Evolutionary conservation across 768 basidiomycete species (phyloP).

Genomic region (Leccinum longicurvipes): DNA sequence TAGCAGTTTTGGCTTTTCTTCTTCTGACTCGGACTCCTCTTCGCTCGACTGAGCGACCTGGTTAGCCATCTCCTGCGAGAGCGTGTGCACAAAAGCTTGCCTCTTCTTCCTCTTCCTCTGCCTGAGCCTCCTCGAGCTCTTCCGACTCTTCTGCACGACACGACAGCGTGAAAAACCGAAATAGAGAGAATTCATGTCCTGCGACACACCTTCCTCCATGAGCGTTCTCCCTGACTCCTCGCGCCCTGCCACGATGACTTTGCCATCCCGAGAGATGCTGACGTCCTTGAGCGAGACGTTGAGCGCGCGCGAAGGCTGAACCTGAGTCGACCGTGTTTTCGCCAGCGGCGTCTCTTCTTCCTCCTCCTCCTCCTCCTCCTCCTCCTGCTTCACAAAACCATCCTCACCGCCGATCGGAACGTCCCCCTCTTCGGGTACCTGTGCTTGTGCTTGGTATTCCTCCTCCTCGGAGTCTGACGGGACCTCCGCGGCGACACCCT

Average conservation of each 20-base stretch:
- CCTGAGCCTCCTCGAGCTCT: conserved; percentile 44
- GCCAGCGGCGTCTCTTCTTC: conserved; percentile 44
- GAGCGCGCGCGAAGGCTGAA: conserved; percentile 49
- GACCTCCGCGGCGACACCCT: conserved; percentile 56
- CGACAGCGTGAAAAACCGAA: conserved; percentile 1
- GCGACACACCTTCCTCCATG: conserved; percentile 47
- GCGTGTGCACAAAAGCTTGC: conserved; percentile 31
- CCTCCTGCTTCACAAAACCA: conserved; percentile 39
- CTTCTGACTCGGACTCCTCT: conserved; percentile 77
- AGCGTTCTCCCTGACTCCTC: conserved; percentile 77
- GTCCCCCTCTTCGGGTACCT: conserved; percentile 49
- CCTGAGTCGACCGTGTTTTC: conserved; percentile 34
- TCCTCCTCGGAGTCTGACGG: conserved; percentile 68
- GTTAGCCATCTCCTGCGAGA: conserved; percentile 12
- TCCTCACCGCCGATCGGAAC: conserved; percentile 58
- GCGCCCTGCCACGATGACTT: conserved; percentile 74
- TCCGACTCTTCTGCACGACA: conserved; percentile 23
- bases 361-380: conserved; percentile 47
- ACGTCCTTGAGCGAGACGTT: conserved; percentile 78
- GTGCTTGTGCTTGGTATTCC: conserved; percentile 42
- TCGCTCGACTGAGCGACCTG: conserved; percentile 66
- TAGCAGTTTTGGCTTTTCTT: conserved; percentile 67
- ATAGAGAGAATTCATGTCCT: conserved; percentile 15
- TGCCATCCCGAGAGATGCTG: conserved; percentile 74
- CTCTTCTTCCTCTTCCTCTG: conserved; percentile 33